phyloP scores from a whole-genome alignment of 2,329 filamentous ascomycete species.

The Colletotrichum nymphaeae region DNA sequence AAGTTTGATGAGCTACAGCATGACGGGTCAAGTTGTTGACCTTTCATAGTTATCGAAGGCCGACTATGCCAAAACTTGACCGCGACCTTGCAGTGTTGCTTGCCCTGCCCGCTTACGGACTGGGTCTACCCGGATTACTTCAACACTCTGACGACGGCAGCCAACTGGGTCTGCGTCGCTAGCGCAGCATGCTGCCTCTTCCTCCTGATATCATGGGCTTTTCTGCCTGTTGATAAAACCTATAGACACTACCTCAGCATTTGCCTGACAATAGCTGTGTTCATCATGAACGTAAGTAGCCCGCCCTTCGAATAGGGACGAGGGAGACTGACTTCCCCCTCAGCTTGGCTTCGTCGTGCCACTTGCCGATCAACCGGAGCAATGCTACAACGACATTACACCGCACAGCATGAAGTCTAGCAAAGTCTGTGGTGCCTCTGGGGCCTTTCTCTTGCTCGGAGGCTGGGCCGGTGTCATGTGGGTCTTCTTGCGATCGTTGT shows the following conservation, averaged over 20 bases:
- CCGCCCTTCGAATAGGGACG: neutral
- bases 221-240: conserved; percentile 88
- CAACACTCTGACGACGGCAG: conserved; percentile 67
- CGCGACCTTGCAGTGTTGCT: conserved; percentile 75
- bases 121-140: conserved; percentile 77
- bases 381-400: conserved; percentile 92
- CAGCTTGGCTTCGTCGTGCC: conserved; percentile 93
- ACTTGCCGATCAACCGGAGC: conserved; percentile 78
- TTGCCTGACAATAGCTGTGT: conserved; percentile 80
- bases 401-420: conserved; percentile 91
- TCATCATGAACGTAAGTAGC: conserved; percentile 80
- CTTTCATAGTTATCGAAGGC: conserved; percentile 64
- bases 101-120: conserved; percentile 89
- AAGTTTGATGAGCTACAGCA: conserved; percentile 48
- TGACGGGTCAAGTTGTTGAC: conserved; percentile 43
- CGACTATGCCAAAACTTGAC: conserved; percentile 62
- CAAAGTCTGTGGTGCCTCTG: conserved; percentile 87
- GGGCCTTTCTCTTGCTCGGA: conserved; percentile 85
- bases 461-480: conserved; percentile 88
- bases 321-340: conserved; percentile 9
- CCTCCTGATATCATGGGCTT: conserved; percentile 81
- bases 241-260: conserved; percentile 94
- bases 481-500: conserved; percentile 90
- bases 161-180: conserved; percentile 86
- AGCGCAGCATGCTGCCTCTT: conserved; percentile 79